Conservation (phyloP, 2,329 filamentous ascomycete species). For the Fusarium siculi region DNA sequence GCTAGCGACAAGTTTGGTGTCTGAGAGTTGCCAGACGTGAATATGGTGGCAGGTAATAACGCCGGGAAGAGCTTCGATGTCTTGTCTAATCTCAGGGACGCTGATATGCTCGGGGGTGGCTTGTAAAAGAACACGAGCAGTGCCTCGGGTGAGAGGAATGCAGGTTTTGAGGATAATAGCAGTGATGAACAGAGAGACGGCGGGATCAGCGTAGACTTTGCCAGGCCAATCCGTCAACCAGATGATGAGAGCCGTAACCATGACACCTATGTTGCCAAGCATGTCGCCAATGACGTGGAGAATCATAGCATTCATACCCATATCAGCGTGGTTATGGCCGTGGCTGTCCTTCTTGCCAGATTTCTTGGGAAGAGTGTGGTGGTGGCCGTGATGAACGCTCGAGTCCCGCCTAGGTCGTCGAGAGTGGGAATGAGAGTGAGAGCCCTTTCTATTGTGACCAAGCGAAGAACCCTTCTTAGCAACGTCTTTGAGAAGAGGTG, state of each 20-base stretch:
- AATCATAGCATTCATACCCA: conserved; percentile 93
- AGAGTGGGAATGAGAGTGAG: conserved; percentile 34
- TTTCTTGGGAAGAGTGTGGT: conserved; percentile 80
- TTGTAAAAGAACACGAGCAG: conserved; percentile 89
- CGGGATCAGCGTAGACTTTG: conserved; percentile 89
- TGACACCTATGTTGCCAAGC: conserved; percentile 87
- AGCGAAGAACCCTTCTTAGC: conserved; percentile 48
- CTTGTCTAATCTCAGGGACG: conserved; percentile 89
- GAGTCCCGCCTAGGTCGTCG: conserved; percentile 57
- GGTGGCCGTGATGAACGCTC: conserved; percentile 75
- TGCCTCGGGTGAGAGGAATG: conserved; percentile 81
- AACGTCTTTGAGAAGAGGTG: conserved; percentile 58
- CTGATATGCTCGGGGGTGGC: conserved; percentile 90
- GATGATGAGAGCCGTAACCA: conserved; percentile 84
- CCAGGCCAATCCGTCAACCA: conserved; percentile 87
- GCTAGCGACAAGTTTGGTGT: conserved; percentile 92
- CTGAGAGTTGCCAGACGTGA: conserved; percentile 97
- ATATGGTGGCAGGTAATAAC: conserved; percentile 94
- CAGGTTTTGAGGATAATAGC: conserved; percentile 78
- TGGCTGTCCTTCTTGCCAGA: conserved; percentile 70
- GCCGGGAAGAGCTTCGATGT: conserved; percentile 86
- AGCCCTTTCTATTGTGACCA: conserved; percentile 32
- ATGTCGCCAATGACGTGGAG: conserved; percentile 84
- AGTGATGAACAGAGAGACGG: conserved; percentile 94
- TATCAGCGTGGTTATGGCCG: conserved; percentile 83